phyloP scores from a whole-genome alignment of 2,329 filamentous ascomycete species.

The Microsporum audouinii region DNA sequence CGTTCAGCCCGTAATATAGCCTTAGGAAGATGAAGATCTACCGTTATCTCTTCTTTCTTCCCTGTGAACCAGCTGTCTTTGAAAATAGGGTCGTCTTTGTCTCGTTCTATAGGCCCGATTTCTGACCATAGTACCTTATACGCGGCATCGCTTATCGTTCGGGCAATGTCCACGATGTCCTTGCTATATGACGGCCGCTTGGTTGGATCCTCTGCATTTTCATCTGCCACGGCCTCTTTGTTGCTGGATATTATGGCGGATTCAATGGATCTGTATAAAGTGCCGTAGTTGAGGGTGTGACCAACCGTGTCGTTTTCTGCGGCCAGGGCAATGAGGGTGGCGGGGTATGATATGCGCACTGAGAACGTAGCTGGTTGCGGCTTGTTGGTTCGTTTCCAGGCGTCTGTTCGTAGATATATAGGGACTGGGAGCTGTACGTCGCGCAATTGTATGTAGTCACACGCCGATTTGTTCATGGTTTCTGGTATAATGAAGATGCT shows the following conservation, averaged over 20 bases:
- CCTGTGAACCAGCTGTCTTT: not conserved
- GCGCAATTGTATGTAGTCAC: conserved; percentile 25
- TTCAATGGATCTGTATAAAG: conserved; percentile 34
- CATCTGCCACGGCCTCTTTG: not conserved
- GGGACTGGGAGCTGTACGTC: conserved; percentile 35
- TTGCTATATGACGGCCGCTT: not conserved
- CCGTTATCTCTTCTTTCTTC: conserved; percentile 24
- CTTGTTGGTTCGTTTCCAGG: conserved; percentile 37
- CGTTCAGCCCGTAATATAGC: conserved; percentile 34
- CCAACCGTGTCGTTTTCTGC: conserved; percentile 35
- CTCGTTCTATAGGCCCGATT: not conserved
- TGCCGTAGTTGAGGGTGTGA: conserved; percentile 38
- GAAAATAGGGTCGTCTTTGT: not conserved
- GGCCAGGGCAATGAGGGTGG: conserved; percentile 26
- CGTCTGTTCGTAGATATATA: conserved; percentile 33
- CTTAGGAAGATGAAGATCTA: conserved; percentile 34
- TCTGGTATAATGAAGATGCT: not conserved
- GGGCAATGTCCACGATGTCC: not conserved
- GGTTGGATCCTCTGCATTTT: not conserved
- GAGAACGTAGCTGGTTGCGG: conserved; percentile 36
- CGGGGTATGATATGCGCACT: conserved; percentile 34
- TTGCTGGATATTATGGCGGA: not conserved
- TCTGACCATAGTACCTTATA: conserved; percentile 4
- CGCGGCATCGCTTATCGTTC: not conserved
- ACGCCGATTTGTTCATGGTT: not conserved